phyloP scores from a whole-genome alignment of 176 grass and related monocot species.

The Cenchrus fungigraminus region DNA sequence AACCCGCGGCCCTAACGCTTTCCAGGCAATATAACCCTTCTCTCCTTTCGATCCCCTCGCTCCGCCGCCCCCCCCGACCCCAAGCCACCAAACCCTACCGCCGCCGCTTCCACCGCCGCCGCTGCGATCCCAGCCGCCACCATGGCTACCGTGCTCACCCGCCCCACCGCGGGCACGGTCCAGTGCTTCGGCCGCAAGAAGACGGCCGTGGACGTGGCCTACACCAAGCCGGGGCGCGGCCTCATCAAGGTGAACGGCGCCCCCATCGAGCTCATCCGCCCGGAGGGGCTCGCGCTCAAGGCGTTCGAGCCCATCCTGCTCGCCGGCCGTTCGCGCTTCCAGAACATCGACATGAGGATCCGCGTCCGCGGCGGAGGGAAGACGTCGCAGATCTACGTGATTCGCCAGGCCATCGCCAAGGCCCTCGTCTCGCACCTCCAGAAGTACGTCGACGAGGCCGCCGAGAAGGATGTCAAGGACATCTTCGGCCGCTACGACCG shows the following conservation, averaged over 20 bases:
- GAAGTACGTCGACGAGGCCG: slow-evolving; percentile 86
- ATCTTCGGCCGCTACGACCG: slow-evolving; percentile 75
- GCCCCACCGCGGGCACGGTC: slow-evolving; percentile 51
- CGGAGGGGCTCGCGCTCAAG: slow-evolving; percentile 79
- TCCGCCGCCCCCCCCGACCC: neutral
- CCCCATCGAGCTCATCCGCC: slow-evolving; percentile 82
- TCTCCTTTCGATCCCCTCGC: neutral
- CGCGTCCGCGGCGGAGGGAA: slow-evolving; percentile 78
- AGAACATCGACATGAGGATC: slow-evolving; percentile 85
- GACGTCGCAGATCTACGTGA: slow-evolving; percentile 85
- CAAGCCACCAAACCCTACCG: slow-evolving; percentile 1
- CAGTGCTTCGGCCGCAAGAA: slow-evolving; percentile 93
- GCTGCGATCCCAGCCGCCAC: neutral
- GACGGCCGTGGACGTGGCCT: slow-evolving; percentile 80
- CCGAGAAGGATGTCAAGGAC: slow-evolving; percentile 89
- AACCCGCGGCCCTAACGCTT: no score
- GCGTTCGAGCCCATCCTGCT: slow-evolving; percentile 82
- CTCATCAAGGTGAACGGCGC: slow-evolving; percentile 84
- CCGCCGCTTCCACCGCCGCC: neutral
- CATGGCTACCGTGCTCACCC: slow-evolving; percentile 42
- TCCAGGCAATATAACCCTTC: no score
- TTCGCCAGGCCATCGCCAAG: slow-evolving; percentile 84
- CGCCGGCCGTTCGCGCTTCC: slow-evolving; percentile 57
- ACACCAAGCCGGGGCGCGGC: slow-evolving; percentile 79
- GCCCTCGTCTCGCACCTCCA: slow-evolving; percentile 73